These are phyloP conservation scores for Aegilops speltoides DNA, from an alignment of 176 grass and related monocot species.

Conservation along the genomic window DNA sequence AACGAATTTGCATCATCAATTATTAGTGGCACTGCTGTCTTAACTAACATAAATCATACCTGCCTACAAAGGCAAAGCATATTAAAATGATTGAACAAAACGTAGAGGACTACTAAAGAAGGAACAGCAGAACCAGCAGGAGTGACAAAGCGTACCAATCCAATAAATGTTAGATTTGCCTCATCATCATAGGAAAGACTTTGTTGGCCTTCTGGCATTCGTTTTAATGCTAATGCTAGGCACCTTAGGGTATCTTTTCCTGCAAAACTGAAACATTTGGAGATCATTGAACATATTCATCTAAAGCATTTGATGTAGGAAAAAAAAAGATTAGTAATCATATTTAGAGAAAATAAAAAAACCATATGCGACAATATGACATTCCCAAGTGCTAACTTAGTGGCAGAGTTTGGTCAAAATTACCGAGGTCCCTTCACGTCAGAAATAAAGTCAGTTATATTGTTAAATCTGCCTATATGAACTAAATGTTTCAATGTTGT, in stretches of 20 bases:
- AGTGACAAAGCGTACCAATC: constrained; percentile 67
- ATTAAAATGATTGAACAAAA: not conserved
- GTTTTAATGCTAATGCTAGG: constrained; percentile 92
- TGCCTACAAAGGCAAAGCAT: not conserved
- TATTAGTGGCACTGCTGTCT: constrained; percentile 16
- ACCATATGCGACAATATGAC: not conserved
- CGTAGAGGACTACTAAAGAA: not conserved
- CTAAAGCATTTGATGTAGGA: not conserved
- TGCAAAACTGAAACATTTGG: constrained; percentile 75
- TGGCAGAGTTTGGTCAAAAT: not conserved
- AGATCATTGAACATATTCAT: constrained; percentile 35
- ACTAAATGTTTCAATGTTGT: not conserved
- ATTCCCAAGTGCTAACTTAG: not conserved
- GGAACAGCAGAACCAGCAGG: constrained; percentile 1
- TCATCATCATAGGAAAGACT: constrained; percentile 81
- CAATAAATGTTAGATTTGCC: constrained; percentile 93
- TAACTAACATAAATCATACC: constrained; percentile 25
- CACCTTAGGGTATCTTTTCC: constrained; percentile 90
- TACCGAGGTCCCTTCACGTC: not conserved
- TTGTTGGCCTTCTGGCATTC: constrained; percentile 85
- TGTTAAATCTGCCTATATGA: constrained; percentile 8
- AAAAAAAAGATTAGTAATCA: not conserved
- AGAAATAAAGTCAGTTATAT: constrained; percentile 3
- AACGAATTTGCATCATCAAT: constrained; percentile 28
- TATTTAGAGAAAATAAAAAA: not conserved